Conservation (phyloP, 208 protist species). For the Herpetomonas samuelpessoai region DNA sequence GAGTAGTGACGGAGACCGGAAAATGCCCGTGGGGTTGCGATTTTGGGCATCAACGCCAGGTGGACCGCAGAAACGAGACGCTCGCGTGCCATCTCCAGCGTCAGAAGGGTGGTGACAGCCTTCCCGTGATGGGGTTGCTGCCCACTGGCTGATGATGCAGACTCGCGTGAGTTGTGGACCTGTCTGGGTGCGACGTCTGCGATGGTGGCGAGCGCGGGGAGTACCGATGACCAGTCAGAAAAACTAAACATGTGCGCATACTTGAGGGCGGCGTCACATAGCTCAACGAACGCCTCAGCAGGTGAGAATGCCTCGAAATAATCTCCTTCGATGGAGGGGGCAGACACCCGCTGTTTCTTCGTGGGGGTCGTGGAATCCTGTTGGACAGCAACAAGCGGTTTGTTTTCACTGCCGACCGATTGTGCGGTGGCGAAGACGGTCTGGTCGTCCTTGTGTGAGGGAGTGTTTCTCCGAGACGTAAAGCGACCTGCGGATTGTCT, state of each 20-base stretch:
- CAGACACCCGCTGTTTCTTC: too few relatives aligned
- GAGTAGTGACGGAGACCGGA: too few relatives aligned
- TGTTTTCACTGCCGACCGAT: too few relatives aligned
- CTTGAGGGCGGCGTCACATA: conserved; percentile 20
- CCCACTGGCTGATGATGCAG: not conserved
- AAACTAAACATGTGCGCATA: conserved; percentile 19
- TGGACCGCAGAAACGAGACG: not conserved
- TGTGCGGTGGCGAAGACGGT: not conserved
- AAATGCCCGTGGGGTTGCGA: not conserved
- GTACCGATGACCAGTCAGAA: conserved; percentile 23
- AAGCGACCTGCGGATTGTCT: too few relatives aligned
- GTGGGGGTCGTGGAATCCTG: not conserved
- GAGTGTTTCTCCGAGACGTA: too few relatives aligned
- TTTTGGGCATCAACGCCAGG: not conserved
- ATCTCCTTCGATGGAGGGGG: not conserved
- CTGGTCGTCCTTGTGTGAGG: not conserved
- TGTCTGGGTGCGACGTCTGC: not conserved
- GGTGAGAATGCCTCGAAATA: conserved; percentile 9
- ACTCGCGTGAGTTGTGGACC: not conserved
- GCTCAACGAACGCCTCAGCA: conserved; percentile 10
- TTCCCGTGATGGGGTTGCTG: not conserved
- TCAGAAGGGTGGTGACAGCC: too few relatives aligned
- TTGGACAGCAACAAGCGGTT: not conserved
- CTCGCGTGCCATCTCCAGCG: not conserved
- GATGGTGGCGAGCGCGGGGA: conserved; percentile 21